Evolutionary conservation across 2,329 filamentous ascomycete species (phyloP).

Genomic region (Phialemonium atrogriseum): DNA sequence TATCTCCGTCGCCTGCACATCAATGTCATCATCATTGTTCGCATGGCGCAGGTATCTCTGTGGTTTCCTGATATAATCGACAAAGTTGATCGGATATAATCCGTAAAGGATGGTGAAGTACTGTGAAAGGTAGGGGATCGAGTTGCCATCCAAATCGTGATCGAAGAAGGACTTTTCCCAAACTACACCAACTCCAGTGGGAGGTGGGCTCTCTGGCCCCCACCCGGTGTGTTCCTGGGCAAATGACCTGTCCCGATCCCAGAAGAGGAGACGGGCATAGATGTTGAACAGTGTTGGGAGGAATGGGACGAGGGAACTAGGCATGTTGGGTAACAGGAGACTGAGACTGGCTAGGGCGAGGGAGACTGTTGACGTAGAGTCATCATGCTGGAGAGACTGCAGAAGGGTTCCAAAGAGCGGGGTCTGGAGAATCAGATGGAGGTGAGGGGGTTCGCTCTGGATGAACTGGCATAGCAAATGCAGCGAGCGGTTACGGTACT

Average conservation of each 20-base stretch:
- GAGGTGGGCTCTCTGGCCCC: not conserved
- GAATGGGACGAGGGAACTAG: slow-evolving; percentile 58
- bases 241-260: slow-evolving; percentile 50
- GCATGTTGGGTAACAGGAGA: slow-evolving; percentile 78
- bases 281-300: slow-evolving; percentile 72
- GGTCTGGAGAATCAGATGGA: slow-evolving; percentile 65
- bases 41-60: slow-evolving; percentile 69
- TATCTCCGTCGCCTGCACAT: slow-evolving; percentile 71
- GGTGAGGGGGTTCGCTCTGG: slow-evolving; percentile 67
- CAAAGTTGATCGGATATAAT: slow-evolving; percentile 76
- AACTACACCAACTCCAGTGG: slow-evolving; percentile 21
- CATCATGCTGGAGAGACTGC: slow-evolving; percentile 67
- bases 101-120: slow-evolving; percentile 81
- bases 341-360: slow-evolving; percentile 66
- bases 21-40: slow-evolving; percentile 64
- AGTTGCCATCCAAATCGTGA: slow-evolving; percentile 51
- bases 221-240: slow-evolving; percentile 25
- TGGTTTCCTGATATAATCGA: slow-evolving; percentile 78
- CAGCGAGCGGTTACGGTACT: slow-evolving; percentile 55
- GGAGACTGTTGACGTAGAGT: slow-evolving; percentile 68
- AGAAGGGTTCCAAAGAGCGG: slow-evolving; percentile 63
- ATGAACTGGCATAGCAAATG: slow-evolving; percentile 66
- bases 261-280: slow-evolving; percentile 72
- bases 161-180: slow-evolving; percentile 62
- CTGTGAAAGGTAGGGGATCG: slow-evolving; percentile 59